Evolutionary conservation across 768 basidiomycete genomes (phyloP).

Genomic region (Lactarius hengduanensis): DNA sequence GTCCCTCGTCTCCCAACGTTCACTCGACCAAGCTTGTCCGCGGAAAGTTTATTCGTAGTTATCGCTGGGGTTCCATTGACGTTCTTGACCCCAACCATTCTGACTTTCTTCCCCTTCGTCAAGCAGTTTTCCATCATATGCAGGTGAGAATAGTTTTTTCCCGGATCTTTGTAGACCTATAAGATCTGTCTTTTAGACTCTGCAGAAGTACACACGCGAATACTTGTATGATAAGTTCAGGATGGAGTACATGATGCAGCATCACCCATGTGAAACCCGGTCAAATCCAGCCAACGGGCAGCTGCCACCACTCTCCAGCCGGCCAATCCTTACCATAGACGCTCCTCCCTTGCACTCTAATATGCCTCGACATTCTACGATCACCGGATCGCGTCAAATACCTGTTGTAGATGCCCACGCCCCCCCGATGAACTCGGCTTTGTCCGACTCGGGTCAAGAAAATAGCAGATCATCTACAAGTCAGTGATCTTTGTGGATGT

Average conservation of each 20-base stretch:
- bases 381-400: conserved; percentile 43
- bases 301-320: conserved; percentile 37
- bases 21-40: conserved; percentile 61
- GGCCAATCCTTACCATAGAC: conserved; percentile 28
- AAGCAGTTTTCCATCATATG: conserved; percentile 85
- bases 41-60: conserved; percentile 68
- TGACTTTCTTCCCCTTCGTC: conserved; percentile 76
- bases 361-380: conserved; percentile 30
- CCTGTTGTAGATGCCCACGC: conserved; percentile 35
- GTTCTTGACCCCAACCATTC: conserved; percentile 76
- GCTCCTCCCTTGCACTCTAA: conserved; percentile 20
- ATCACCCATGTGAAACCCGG: conserved; percentile 28
- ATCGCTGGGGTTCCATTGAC: conserved; percentile 84
- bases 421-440: conserved; percentile 20
- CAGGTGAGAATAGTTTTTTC: conserved; percentile 52
- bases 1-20: conserved; percentile 35
- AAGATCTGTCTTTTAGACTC: conserved; percentile 48
- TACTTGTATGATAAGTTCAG: conserved; percentile 81
- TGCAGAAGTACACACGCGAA: conserved; percentile 82
- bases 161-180: neutral
- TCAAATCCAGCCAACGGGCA: conserved; percentile 27
- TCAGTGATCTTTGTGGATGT: conserved; percentile 34
- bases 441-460: conserved; percentile 32
- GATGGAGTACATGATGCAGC: conserved; percentile 54
- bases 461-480: conserved; percentile 38